Evolutionary conservation across 257 asterid genomes (phyloP).

Genomic region (Sherardia arvensis): DNA sequence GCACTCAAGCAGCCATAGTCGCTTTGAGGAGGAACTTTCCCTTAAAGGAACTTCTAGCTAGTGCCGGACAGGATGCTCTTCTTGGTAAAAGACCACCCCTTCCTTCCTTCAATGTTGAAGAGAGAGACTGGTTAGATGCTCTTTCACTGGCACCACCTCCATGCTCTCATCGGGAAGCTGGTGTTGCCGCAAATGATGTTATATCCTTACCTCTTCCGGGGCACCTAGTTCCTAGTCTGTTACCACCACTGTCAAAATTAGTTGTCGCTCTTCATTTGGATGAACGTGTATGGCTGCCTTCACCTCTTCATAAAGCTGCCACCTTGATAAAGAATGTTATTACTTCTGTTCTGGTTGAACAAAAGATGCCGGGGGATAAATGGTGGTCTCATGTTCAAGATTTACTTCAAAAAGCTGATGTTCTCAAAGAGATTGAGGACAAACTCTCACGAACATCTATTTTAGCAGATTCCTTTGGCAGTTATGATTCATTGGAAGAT

Average conservation of each 20-base stretch:
- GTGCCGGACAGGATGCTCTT: conserved; percentile 38
- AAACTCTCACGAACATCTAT: conserved; percentile 34
- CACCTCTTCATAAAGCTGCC: conserved; percentile 56
- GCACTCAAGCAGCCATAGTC: conserved; percentile 89
- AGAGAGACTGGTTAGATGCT: conserved; percentile 94
- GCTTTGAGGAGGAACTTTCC: conserved; percentile 85
- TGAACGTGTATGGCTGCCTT: conserved; percentile 78
- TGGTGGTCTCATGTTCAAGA: conserved; percentile 70
- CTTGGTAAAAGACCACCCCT: conserved; percentile 36
- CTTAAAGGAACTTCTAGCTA: conserved; percentile 65
- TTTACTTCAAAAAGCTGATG: conserved; percentile 60
- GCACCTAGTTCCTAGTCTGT: conserved; percentile 70
- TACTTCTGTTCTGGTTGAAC: conserved; percentile 45
- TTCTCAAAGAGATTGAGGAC: conserved; percentile 51
- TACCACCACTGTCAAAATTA: conserved; percentile 58
- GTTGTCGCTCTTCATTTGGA: conserved; percentile 57
- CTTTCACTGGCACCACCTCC: conserved; percentile 80
- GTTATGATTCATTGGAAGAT: conserved; percentile 31
- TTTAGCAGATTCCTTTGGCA: conserved; percentile 35
- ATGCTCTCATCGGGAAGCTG: conserved; percentile 92
- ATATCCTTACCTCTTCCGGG: conserved; percentile 58
- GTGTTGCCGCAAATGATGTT: conserved; percentile 67
- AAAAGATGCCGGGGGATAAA: conserved; percentile 36
- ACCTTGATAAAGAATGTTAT: conserved; percentile 45
- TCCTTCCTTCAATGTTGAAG: conserved; percentile 76